These are phyloP conservation scores for Annulohypoxylon maeteangense DNA, from an alignment of 495 filamentous ascomycete genomes.

Conservation along the genomic window DNA sequence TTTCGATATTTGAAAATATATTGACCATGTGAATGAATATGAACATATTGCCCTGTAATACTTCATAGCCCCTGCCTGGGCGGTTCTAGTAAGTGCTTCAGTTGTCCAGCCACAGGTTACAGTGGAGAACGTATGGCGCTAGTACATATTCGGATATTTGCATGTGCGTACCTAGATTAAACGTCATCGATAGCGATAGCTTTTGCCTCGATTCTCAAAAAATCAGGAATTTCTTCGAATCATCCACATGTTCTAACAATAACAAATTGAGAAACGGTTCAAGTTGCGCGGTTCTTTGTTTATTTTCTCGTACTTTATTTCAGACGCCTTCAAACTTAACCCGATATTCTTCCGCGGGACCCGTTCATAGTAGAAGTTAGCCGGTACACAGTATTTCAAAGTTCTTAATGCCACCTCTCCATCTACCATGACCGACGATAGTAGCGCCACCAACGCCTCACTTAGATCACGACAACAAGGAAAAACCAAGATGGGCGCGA, in stretches of 20 bases:
- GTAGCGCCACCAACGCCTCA: slow-evolving; percentile 3
- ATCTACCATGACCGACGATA: slow-evolving; percentile 31
- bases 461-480: slow-evolving; percentile 31
- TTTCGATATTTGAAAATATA: not conserved
- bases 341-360: not conserved
- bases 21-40: not conserved
- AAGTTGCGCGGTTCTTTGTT: not conserved
- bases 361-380: not conserved
- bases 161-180: slow-evolving; percentile 12
- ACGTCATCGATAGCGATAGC: slow-evolving; percentile 30
- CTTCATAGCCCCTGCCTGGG: not conserved
- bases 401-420: not conserved
- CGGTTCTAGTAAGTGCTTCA: not conserved
- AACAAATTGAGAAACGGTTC: not conserved
- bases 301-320: not conserved
- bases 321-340: not conserved
- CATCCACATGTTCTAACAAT: not conserved
- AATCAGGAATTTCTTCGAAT: slow-evolving; percentile 23
- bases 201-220: slow-evolving; percentile 9
- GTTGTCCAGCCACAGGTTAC: slow-evolving; percentile 7
- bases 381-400: not conserved
- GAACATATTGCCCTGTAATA: not conserved
- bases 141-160: slow-evolving; percentile 10
- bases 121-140: not conserved
- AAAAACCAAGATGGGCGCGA: slow-evolving; percentile 17